Conservation (phyloP, 2,329 filamentous ascomycete genomes). For the Verticillium tricorpus region DNA sequence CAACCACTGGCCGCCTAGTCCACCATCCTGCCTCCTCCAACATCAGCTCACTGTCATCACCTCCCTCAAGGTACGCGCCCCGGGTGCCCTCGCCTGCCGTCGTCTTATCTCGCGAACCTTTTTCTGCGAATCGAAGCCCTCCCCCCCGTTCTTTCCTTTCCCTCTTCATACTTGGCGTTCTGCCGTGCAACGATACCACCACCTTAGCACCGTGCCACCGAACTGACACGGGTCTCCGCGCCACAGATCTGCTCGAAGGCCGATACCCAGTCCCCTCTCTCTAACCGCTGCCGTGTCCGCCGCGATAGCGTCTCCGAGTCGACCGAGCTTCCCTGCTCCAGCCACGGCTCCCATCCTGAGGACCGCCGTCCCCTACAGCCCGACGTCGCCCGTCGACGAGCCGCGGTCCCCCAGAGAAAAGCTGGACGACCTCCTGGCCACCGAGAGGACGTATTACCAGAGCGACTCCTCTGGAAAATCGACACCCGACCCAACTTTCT, state of each 20-base stretch:
- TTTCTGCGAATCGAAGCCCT: slow-evolving; percentile 8
- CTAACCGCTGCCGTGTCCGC: slow-evolving; percentile 38
- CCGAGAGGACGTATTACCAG: slow-evolving; percentile 29
- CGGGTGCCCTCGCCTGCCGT: not conserved
- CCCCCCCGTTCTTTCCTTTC: not conserved
- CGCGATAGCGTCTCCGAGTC: slow-evolving; percentile 27
- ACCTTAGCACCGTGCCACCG: slow-evolving; percentile 8
- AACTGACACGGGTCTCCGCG: slow-evolving; percentile 17
- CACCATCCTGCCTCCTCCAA: slow-evolving; percentile 15
- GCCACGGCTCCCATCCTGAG: slow-evolving; percentile 14
- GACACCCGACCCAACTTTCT: slow-evolving; percentile 24
- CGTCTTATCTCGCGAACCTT: slow-evolving; percentile 13
- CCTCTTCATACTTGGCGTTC: slow-evolving; percentile 12
- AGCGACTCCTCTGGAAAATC: slow-evolving; percentile 30
- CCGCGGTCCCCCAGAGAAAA: slow-evolving; percentile 13
- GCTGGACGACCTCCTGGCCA: slow-evolving; percentile 7
- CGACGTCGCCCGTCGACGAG: slow-evolving; percentile 24
- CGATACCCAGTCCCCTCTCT: slow-evolving; percentile 46
- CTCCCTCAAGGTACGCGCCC: slow-evolving; percentile 1
- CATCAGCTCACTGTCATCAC: slow-evolving; percentile 11
- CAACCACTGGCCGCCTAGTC: slow-evolving; percentile 36
- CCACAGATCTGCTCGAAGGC: slow-evolving; percentile 42
- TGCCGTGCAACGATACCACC: slow-evolving; percentile 19
- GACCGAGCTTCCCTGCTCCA: slow-evolving; percentile 26
- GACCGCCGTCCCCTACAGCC: slow-evolving; percentile 22